Percentiles rank a stretch among this genome's conserved stretches.
Evolutionary conservation across 2,329 filamentous ascomycete genomes (phyloP).

Genomic region (Fusarium lateritium): DNA sequence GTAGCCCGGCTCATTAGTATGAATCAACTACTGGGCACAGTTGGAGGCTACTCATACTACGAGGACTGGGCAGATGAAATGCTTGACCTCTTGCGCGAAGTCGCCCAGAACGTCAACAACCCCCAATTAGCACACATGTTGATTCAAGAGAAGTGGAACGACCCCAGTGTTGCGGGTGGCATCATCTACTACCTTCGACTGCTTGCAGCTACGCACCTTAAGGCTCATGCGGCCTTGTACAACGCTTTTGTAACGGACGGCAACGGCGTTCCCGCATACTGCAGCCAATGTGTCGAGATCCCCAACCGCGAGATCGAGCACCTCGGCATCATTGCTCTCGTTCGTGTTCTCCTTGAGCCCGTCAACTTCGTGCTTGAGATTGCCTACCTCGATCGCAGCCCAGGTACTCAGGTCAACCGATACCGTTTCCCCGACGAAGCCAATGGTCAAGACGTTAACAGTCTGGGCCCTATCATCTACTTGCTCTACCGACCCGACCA

Average conservation of each 20-base stretch:
- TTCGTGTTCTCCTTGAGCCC: slow-evolving; percentile 84
- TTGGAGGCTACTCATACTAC: slow-evolving; percentile 79
- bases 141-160: slow-evolving; percentile 81
- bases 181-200: slow-evolving; percentile 91
- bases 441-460: slow-evolving; percentile 60
- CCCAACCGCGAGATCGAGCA: slow-evolving; percentile 90
- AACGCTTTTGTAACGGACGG: slow-evolving; percentile 78
- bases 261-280: slow-evolving; percentile 76
- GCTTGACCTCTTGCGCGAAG: slow-evolving; percentile 74
- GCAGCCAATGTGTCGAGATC: slow-evolving; percentile 78
- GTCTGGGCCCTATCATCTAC: slow-evolving; percentile 67
- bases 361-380: slow-evolving; percentile 87
- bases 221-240: slow-evolving; percentile 78
- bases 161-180: slow-evolving; percentile 74
- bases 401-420: slow-evolving; percentile 81
- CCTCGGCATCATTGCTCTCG: slow-evolving; percentile 83
- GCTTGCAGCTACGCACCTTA: slow-evolving; percentile 88
- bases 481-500: slow-evolving; percentile 82
- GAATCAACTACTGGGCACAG: slow-evolving; percentile 77
- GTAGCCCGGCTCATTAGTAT: slow-evolving; percentile 79
- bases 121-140: slow-evolving; percentile 68
- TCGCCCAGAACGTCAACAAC: slow-evolving; percentile 72
- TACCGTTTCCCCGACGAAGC: slow-evolving; percentile 74
- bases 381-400: slow-evolving; percentile 89
- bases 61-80: slow-evolving; percentile 89